A percentile compares a stretch with the other conserved stretches of the same genome.
These are phyloP conservation scores for Alternaria alternata DNA, from an alignment of 2,329 filamentous ascomycete species.

Conservation along the genomic window DNA sequence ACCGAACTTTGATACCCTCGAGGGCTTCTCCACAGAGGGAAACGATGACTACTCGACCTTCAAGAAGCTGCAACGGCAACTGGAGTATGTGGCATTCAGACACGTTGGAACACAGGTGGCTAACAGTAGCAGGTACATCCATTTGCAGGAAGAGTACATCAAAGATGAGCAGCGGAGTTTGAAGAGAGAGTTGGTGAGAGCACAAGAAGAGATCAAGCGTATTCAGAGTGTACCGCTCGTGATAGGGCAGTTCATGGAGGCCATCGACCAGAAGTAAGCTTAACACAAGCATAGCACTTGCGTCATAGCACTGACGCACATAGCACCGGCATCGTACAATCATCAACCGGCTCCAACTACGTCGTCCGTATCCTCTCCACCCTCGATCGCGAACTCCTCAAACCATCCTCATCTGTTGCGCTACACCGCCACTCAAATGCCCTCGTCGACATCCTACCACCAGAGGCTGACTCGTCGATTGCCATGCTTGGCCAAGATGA, in stretches of 20 bases:
- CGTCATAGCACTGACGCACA: slow-evolving; percentile 23
- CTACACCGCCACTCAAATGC: slow-evolving; percentile 98
- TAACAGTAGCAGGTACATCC: slow-evolving; percentile 74
- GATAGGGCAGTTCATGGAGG: slow-evolving; percentile 99
- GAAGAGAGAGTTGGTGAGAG: slow-evolving; percentile 95
- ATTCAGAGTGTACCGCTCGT: slow-evolving; percentile 98
- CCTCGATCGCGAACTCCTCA: slow-evolving; percentile 96
- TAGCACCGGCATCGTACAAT: slow-evolving; percentile 98
- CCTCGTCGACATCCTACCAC: slow-evolving; percentile 97
- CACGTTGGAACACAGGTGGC: slow-evolving; percentile 23
- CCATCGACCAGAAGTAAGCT: slow-evolving; percentile 95
- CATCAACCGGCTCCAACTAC: slow-evolving; percentile 97
- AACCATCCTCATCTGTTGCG: slow-evolving; percentile 96
- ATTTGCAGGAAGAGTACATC: slow-evolving; percentile 99
- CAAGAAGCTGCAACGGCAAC: slow-evolving; percentile 95
- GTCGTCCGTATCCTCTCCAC: slow-evolving; percentile 98
- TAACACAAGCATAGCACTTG: neutral
- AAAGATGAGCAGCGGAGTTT: slow-evolving; percentile 99
- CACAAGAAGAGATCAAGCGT: slow-evolving; percentile 99
- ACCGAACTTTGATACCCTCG: slow-evolving; percentile 88
- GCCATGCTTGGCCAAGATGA: slow-evolving; percentile 96
- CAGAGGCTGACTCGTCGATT: slow-evolving; percentile 97
- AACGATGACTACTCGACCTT: slow-evolving; percentile 93
- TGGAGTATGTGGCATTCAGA: slow-evolving; percentile 71
- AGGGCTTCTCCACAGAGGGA: slow-evolving; percentile 80